A percentile compares a stretch with the other conserved stretches of the same genome.
These are phyloP conservation scores for Scutellaria baicalensis DNA, from an alignment of 257 asterid species.

Conservation along the genomic window DNA sequence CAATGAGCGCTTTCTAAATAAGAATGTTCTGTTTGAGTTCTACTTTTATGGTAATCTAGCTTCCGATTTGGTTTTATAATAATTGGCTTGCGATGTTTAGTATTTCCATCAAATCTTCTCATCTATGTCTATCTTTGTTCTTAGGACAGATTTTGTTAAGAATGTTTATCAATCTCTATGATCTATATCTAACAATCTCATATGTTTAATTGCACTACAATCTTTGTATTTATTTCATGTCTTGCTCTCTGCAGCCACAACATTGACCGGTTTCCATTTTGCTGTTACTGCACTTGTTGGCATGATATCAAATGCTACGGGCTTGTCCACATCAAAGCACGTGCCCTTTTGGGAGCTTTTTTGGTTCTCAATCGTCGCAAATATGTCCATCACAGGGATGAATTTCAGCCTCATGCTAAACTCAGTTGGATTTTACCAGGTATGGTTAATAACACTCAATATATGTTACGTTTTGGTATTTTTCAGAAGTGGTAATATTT, in stretches of 20 bases:
- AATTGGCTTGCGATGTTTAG: background rate
- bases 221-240: background rate
- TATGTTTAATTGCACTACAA: background rate
- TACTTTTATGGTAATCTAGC: background rate
- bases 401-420: slow-evolving; percentile 97
- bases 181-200: background rate
- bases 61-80: background rate
- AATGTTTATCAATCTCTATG: background rate
- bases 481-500: background rate
- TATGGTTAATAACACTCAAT: slow-evolving; percentile 28
- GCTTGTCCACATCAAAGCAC: slow-evolving; percentile 79
- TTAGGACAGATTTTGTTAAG: background rate
- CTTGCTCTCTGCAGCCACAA: slow-evolving; percentile 62
- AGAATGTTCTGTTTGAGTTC: background rate
- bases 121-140: background rate
- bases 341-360: slow-evolving; percentile 96
- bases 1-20: background rate
- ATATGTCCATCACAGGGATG: slow-evolving; percentile 95
- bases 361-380: slow-evolving; percentile 93
- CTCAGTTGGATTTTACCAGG: slow-evolving; percentile 98
- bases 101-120: background rate
- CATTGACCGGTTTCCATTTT: slow-evolving; percentile 93
- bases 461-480: slow-evolving; percentile 2
- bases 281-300: slow-evolving; percentile 96
- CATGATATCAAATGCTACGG: slow-evolving; percentile 86